Base-by-base conservation (phyloP, 1,284 basidiomycete genomes). In the Xanthoconium separans region DNA sequence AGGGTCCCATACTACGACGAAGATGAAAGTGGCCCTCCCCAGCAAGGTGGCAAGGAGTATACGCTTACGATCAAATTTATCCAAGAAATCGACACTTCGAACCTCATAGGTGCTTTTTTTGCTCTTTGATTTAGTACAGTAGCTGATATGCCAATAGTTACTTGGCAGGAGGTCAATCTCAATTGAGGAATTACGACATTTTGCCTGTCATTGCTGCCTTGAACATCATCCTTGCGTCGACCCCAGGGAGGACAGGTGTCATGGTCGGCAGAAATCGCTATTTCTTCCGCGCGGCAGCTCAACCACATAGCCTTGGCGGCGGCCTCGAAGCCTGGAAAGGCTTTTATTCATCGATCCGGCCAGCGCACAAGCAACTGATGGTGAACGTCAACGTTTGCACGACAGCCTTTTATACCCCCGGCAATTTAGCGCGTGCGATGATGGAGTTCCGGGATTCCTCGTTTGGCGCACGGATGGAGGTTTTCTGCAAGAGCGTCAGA, bases 321-420 rank as follows among this genome's bases (percentile, higher is more conserved):
- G 81, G 84, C 13, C 75, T 91, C 7, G 83, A 90, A 67, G 89
- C 89, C 0, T 87, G 82, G 79, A 80, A 82, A 63, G 89, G 89
- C 0, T 91, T 89, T 68, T 91, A 87, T 65, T 85, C 87, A 1
- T 91, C 89, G 9, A 82, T 90, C 33, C 82, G 89, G 13, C 86
- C 89, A 6, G 73, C 84, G 10, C 81, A 85, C 65, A 82, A 81
- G 44, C 85, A 89, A 60, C 70, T 91, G 22, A 87, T 91, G 86
- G 87, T 91, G 6, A 91, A 91, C 62, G 86, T 91, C 57, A 91
- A 91, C 60, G 88, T 86, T 16, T 89, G 87, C 64, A 89, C 88
- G 6, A 90, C 89, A 1, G 89, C 89, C 2, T 91, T 91, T 64
- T 90, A 91, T 61, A 75, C 62, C 2, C 75, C 81, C 6, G 83